Conservation (phyloP, 2,329 filamentous ascomycete genomes). For the Colletotrichum simmondsii region DNA sequence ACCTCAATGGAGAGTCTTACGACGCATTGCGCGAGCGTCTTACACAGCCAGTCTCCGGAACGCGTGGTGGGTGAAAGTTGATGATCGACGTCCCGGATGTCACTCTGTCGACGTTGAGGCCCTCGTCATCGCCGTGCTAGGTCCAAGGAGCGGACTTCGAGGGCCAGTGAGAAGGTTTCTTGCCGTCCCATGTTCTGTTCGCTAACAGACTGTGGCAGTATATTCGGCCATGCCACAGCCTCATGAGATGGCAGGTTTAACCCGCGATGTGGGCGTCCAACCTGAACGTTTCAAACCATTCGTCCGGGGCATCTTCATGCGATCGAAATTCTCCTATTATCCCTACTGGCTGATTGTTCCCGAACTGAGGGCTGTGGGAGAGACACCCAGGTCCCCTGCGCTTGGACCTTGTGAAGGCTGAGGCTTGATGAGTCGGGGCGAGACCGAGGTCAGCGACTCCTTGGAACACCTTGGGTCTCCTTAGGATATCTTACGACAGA, state of each 20-base stretch:
- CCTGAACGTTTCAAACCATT: conserved; percentile 4
- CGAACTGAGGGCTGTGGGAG: not conserved
- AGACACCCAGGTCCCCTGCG: not conserved
- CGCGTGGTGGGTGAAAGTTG: not conserved
- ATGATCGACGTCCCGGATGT: conserved; percentile 4
- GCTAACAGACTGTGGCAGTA: not conserved
- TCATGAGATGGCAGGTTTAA: not conserved
- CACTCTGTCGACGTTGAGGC: not conserved
- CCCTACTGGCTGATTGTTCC: not conserved
- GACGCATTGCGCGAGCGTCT: not conserved
- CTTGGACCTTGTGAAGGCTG: not conserved
- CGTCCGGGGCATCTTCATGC: conserved; percentile 4
- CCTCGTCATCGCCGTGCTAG: not conserved
- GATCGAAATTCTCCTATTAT: not conserved
- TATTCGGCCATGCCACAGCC: not conserved
- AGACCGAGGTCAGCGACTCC: not conserved
- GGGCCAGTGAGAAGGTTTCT: not conserved
- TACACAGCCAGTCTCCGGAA: not conserved
- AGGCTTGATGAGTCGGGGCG: not conserved
- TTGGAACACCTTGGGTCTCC: too few species aligned
- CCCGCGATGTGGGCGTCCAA: conserved; percentile 14
- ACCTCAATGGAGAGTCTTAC: not conserved
- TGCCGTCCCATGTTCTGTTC: not conserved
- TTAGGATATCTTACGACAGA: not conserved
- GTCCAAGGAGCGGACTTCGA: not conserved